Percentiles rank a stretch among this genome's conserved stretches.
Evolutionary conservation across 202 grass and related monocot species (phyloP).

Genomic region (Cymbopogon flexuosus): DNA sequence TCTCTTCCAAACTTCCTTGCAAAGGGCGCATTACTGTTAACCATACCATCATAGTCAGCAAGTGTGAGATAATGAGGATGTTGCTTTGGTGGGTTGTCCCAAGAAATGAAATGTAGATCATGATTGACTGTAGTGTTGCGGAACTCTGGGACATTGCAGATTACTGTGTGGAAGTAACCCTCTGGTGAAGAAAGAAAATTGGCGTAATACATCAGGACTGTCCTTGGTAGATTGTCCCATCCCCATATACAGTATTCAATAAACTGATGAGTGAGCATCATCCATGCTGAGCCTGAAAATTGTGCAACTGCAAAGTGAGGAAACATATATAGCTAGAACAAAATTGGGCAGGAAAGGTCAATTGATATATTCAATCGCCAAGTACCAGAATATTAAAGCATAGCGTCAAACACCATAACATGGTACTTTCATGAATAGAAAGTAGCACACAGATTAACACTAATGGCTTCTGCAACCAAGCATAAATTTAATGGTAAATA

Average conservation of each 20-base stretch:
- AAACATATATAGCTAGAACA: background rate
- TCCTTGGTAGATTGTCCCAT: conserved; percentile 96
- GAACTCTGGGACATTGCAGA: conserved; percentile 88
- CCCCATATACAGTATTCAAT: conserved; percentile 97
- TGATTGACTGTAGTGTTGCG: conserved; percentile 90
- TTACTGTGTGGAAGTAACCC: conserved; percentile 97
- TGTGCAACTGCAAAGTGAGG: conserved; percentile 16
- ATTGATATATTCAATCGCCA: background rate
- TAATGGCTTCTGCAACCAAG: background rate
- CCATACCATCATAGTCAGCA: conserved; percentile 56
- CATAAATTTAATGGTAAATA: background rate
- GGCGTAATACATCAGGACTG: conserved; percentile 94
- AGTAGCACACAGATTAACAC: background rate
- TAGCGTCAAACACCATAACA: background rate
- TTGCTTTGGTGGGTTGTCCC: conserved; percentile 99
- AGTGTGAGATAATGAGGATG: conserved; percentile 86
- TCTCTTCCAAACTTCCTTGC: conserved; percentile 85
- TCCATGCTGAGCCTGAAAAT: conserved; percentile 95
- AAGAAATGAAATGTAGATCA: conserved; percentile 96
- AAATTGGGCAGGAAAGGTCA: background rate
- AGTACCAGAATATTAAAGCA: background rate
- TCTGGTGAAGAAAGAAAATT: conserved; percentile 98
- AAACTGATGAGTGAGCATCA: conserved; percentile 84
- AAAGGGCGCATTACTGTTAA: conserved; percentile 82
- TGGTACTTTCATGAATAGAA: background rate